These are phyloP conservation scores for Hypoxylon fragiforme DNA, from an alignment of 495 filamentous ascomycete species.

Conservation along the genomic window DNA sequence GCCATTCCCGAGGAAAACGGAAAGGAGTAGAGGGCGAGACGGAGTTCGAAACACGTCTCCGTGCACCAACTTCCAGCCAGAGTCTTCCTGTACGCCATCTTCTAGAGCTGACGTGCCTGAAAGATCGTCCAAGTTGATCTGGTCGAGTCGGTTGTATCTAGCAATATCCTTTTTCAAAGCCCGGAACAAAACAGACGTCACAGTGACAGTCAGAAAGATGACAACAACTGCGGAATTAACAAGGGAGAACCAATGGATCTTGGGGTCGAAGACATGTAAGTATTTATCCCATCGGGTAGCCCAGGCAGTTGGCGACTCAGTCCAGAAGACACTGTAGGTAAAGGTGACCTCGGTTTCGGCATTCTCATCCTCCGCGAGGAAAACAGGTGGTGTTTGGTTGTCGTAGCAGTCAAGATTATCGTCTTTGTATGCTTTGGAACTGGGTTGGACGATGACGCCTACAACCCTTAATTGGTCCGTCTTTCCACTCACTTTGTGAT, in stretches of 20 bases:
- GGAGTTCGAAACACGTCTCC: conserved; percentile 96
- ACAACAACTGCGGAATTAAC: conserved; percentile 94
- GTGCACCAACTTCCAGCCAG: conserved; percentile 97
- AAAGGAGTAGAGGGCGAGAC: conserved; percentile 76
- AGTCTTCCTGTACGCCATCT: conserved; percentile 95
- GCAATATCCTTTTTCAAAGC: conserved; percentile 93
- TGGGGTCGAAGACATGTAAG: conserved; percentile 90
- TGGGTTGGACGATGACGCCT: conserved; percentile 83
- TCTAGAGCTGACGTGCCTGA: conserved; percentile 75
- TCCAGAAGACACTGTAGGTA: conserved; percentile 92
- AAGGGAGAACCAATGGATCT: conserved; percentile 97
- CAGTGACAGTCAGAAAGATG: conserved; percentile 85
- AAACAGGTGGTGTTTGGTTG: conserved; percentile 51
- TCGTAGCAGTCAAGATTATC: conserved; percentile 65
- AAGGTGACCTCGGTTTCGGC: conserved; percentile 65
- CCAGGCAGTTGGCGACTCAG: conserved; percentile 76
- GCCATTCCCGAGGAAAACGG: conserved; percentile 88
- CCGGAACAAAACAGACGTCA: conserved; percentile 82
- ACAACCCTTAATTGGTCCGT: conserved; percentile 78
- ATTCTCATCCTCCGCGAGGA: conserved; percentile 61
- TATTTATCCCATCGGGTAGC: conserved; percentile 98
- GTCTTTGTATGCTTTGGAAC: conserved; percentile 65
- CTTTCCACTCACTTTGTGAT: conserved; percentile 68
- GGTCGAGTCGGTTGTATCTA: conserved; percentile 90
- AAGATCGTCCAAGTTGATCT: conserved; percentile 82